Evolutionary conservation across 2,329 filamentous ascomycete species (phyloP), one percentile per base, ranked within the genome.

Genomic region (Lasiodiplodia sp.): DNA sequence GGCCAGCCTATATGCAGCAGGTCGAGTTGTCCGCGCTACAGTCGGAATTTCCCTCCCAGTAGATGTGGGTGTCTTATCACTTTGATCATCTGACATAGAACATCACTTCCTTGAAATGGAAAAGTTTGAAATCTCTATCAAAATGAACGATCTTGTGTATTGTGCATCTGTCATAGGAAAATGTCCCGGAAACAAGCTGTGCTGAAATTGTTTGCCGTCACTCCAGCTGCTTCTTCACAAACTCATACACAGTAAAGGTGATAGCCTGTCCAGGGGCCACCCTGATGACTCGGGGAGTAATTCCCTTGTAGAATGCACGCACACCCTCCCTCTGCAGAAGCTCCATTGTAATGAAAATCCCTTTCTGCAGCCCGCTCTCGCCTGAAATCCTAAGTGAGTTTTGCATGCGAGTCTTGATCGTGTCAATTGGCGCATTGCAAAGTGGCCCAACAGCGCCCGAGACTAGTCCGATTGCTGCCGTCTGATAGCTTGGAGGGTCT

Each of bases 361-460:
- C 23, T 14, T 44, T 49, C n/a, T 18, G 49, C 7, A 64, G 23
- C n/a, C 40, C 49, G 23, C 40, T 51, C 60, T 64, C 49, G 3
- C 60, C 40, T 5, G 60, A 25, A 34, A 23, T 10, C 40, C 21
- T 44, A 11, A 12, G n/a, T 0, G 18, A 44, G 23, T 38, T 64
- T 11, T 64, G 60, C 60, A 64, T 31, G 31, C 40, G 60, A 34
- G 60, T 64, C 12, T 64, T 64, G 25, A 64, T 25, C 2, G 60
- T 64, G 40, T 64, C 60, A 7, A 64, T 49, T 18, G 60, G 60
- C 12, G 60, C 60, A 28, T 64, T 64, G 21, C 60, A 64, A n/a
- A 64, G 49, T 7, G 60, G 60, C 2, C 60, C 60, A 21, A 52
- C 31, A 10, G 60, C 60, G 1, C 60, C 60, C 0, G 60, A 49